Percentiles rank a stretch among this genome's conserved stretches.
Evolutionary conservation across 78 protist genomes (phyloP).

Genomic region (Protostelium mycophagum): DNA sequence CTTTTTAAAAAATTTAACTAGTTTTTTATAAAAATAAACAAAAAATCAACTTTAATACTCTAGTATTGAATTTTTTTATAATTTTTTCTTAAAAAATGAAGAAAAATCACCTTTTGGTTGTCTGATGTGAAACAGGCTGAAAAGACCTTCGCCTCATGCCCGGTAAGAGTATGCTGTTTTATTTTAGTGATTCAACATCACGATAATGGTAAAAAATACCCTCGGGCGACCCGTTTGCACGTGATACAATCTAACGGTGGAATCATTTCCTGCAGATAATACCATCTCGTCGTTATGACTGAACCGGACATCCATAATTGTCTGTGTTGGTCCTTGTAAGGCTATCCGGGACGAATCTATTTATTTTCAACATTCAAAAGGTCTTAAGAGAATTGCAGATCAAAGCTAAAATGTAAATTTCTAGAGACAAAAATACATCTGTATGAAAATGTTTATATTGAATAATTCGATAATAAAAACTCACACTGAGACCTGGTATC

Average conservation of each 20-base stretch:
- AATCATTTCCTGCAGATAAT: constrained; percentile 61
- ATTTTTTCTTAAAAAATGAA: too few relatives aligned
- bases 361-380: too few relatives aligned
- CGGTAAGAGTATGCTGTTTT: constrained; percentile 68
- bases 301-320: constrained; percentile 56
- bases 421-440: too few relatives aligned
- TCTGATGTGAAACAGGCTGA: constrained; percentile 27
- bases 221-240: constrained; percentile 42
- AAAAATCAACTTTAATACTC: background rate
- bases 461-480: too few relatives aligned
- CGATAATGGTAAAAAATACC: background rate
- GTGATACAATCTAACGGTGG: constrained; percentile 54
- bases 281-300: constrained; percentile 44
- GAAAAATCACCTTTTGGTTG: constrained; percentile 2
- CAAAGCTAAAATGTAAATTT: background rate
- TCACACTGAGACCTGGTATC: constrained; percentile 15
- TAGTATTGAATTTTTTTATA: too few relatives aligned
- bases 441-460: too few relatives aligned
- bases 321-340: constrained; percentile 60
- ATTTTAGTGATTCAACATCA: background rate
- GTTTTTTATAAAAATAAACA: background rate
- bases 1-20: background rate
- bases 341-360: constrained; percentile 30
- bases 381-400: background rate
- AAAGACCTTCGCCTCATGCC: constrained; percentile 70